Conservation (phyloP, 345 rosid genomes). For the Acer negundo region DNA sequence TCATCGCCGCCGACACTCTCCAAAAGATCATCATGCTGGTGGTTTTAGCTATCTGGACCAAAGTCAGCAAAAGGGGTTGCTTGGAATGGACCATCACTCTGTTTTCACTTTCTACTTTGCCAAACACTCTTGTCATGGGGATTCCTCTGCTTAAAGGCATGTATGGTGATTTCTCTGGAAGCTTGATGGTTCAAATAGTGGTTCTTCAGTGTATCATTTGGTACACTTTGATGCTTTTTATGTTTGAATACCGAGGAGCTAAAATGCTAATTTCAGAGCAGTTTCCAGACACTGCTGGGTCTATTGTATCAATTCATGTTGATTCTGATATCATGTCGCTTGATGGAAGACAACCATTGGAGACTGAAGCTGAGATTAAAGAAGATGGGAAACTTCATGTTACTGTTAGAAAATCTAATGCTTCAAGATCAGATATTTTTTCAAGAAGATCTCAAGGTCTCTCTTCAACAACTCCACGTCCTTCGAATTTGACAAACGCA, state of each 20-base stretch:
- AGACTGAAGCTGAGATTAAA: slow-evolving; percentile 68
- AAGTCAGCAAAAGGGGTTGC: slow-evolving; percentile 47
- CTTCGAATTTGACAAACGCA: slow-evolving; percentile 71
- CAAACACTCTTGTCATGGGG: slow-evolving; percentile 83
- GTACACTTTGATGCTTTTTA: slow-evolving; percentile 76
- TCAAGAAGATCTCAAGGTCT: slow-evolving; percentile 60
- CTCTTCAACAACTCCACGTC: slow-evolving; percentile 66
- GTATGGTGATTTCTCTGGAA: slow-evolving; percentile 71
- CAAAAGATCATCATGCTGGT: slow-evolving; percentile 60
- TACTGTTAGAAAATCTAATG: slow-evolving; percentile 69
- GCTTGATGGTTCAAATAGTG: slow-evolving; percentile 78
- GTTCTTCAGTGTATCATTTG: slow-evolving; percentile 83
- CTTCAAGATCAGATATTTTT: slow-evolving; percentile 67
- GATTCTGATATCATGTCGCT: slow-evolving; percentile 74
- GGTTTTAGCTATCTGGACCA: slow-evolving; percentile 50
- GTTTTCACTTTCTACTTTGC: slow-evolving; percentile 69
- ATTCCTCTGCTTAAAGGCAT: slow-evolving; percentile 74
- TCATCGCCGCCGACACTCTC: slow-evolving; percentile 74
- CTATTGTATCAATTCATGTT: slow-evolving; percentile 71
- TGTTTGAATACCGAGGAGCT: slow-evolving; percentile 75
- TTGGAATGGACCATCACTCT: slow-evolving; percentile 78
- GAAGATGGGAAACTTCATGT: slow-evolving; percentile 76
- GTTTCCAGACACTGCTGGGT: slow-evolving; percentile 69
- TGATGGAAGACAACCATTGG: slow-evolving; percentile 66
- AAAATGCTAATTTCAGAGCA: slow-evolving; percentile 64